phyloP scores from a whole-genome alignment of 345 rosid genomes.

The Populus ilicifolia region DNA sequence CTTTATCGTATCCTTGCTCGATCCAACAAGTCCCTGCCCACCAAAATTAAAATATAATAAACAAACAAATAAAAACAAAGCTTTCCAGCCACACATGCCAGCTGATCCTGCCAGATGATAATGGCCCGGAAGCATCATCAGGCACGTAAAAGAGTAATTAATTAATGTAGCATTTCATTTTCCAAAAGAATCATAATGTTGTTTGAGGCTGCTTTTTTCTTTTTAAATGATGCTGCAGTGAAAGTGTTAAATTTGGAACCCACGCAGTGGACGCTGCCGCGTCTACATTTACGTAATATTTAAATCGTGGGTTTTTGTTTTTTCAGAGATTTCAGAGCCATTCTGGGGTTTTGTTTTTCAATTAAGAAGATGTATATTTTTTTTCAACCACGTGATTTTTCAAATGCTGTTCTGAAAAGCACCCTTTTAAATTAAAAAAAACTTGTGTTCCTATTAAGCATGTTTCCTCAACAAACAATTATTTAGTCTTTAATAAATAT shows the following conservation, averaged over 20 bases:
- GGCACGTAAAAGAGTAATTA: neutral
- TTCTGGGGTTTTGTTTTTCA: too few relatives aligned
- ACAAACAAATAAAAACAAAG: neutral
- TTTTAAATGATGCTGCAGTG: neutral
- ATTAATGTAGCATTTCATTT: constrained; percentile 1
- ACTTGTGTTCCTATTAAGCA: too few relatives aligned
- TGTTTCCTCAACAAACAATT: too few relatives aligned
- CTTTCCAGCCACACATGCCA: constrained; percentile 10
- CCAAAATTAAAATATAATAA: neutral
- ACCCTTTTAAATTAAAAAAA: too few relatives aligned
- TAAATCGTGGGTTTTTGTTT: too few relatives aligned
- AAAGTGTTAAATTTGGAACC: neutral
- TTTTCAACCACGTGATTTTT: too few relatives aligned
- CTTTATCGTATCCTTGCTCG: neutral
- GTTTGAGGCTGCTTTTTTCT: neutral
- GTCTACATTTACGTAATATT: too few relatives aligned
- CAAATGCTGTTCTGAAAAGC: too few relatives aligned
- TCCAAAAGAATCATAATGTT: constrained; percentile 8
- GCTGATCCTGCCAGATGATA: constrained; percentile 14
- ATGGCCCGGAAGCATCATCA: neutral
- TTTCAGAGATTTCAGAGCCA: too few relatives aligned
- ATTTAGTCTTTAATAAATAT: too few relatives aligned
- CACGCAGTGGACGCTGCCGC: neutral
- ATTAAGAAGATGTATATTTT: too few relatives aligned
- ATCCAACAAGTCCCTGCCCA: neutral